phyloP scores from a whole-genome alignment of 768 basidiomycete genomes.

The Suillus subluteus region DNA sequence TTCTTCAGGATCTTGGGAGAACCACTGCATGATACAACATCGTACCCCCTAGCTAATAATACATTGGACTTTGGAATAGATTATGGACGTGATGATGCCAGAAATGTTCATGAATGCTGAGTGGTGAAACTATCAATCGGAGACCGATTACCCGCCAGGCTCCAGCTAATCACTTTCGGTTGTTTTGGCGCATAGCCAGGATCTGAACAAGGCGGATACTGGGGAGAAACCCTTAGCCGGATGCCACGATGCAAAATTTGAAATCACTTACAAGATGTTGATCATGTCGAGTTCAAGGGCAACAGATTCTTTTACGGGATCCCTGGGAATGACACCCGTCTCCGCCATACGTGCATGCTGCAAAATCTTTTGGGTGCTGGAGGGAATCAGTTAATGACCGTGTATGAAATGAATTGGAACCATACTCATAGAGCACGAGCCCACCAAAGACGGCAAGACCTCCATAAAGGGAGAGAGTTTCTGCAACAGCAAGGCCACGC shows the following conservation, averaged over 20 bases:
- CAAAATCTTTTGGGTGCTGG: conserved; percentile 84
- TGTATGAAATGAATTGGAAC: conserved; percentile 4
- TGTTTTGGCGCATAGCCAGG: conserved; percentile 64
- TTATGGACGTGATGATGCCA: not conserved
- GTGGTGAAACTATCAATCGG: not conserved
- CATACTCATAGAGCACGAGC: conserved; percentile 86
- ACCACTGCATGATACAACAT: conserved; percentile 27
- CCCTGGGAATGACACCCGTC: conserved; percentile 62
- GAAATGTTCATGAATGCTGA: not conserved
- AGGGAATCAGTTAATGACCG: conserved; percentile 5
- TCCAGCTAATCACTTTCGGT: conserved; percentile 48
- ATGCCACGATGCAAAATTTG: not conserved
- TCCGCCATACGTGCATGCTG: conserved; percentile 77
- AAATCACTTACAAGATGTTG: conserved; percentile 75
- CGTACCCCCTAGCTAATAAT: conserved; percentile 9
- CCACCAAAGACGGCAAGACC: conserved; percentile 88
- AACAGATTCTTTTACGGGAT: conserved; percentile 80
- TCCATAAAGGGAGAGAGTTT: conserved; percentile 83
- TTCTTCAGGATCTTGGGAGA: conserved; percentile 69
- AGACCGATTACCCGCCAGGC: not conserved
- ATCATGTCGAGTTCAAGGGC: conserved; percentile 85
- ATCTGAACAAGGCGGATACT: conserved; percentile 85
- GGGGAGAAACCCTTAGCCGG: conserved; percentile 17
- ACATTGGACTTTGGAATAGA: not conserved
- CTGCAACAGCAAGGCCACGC: conserved; percentile 73